Conservation (phyloP, 2,329 filamentous ascomycete species). For the Curvularia hawaiiensis region DNA sequence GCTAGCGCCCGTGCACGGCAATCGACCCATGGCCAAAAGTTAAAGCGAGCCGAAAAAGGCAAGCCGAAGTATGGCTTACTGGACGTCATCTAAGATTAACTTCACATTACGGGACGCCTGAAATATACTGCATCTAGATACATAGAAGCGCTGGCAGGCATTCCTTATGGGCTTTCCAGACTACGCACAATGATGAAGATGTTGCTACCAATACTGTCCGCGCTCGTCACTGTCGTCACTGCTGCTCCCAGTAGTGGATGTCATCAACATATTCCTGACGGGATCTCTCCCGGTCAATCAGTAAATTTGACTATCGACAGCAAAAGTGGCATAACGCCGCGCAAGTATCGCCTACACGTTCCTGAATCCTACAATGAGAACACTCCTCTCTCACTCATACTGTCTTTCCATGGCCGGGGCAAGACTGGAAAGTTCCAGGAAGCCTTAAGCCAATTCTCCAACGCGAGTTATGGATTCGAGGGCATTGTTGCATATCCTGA, state of each 20-base stretch:
- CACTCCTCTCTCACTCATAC: conserved; percentile 49
- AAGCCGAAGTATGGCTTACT: not conserved
- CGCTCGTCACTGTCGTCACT: not conserved
- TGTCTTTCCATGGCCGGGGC: conserved; percentile 56
- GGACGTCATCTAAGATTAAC: not conserved
- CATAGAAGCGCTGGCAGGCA: not conserved
- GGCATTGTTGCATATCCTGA: conserved; percentile 54
- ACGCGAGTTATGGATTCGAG: conserved; percentile 50
- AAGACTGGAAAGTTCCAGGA: conserved; percentile 49
- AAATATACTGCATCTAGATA: not conserved
- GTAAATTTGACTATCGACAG: conserved; percentile 35
- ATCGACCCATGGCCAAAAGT: not conserved
- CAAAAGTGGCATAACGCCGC: conserved; percentile 34
- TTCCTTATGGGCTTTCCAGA: too few relatives aligned
- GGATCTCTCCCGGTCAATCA: conserved; percentile 28
- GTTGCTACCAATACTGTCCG: not conserved
- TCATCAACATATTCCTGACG: conserved; percentile 26
- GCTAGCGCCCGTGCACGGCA: not conserved
- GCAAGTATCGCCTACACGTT: conserved; percentile 48
- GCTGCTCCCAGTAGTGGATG: conserved; percentile 9
- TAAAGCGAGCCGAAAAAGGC: not conserved
- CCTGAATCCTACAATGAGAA: conserved; percentile 48
- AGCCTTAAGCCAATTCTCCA: conserved; percentile 53
- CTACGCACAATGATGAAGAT: not conserved
- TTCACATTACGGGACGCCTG: not conserved